Evolutionary conservation across 2,329 filamentous ascomycete species (phyloP), one percentile per base, ranked within the genome.

Genomic region (Helotiales sp.): DNA sequence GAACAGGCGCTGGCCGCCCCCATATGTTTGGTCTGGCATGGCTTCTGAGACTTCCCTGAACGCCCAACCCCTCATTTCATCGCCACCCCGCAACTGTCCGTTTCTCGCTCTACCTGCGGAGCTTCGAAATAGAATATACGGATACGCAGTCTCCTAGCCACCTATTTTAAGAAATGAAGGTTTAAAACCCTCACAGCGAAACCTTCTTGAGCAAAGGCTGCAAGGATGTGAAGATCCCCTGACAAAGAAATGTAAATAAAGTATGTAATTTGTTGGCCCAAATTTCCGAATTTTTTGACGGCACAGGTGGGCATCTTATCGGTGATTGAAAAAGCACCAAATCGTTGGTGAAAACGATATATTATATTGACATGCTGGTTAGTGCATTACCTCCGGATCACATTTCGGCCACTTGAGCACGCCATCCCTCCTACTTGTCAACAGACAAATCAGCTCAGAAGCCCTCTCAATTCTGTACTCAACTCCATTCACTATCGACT

Each of bases 371-470:
- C 20, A 20, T 20, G 3, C 17, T n/a, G n/a, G n/a, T n/a, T n/a
- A 45, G 40, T 26, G n/a, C 49, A 28, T 26, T 13, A 34, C 60
- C 32, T 20, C 40, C 15, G 17, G 24, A 8, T 13, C 22, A 43
- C 24, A 64, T 11, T 34, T 34, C 13, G 17, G 13, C 28, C n/a
- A 28, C n/a, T 30, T 65, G 61, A 63, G 22, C 11, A 78, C 78
- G 2, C 79, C 78, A 0, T 74, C 69, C 17, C 65, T 80, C 26
- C 70, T 80, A 1, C 75, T 79, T 3, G 49, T 79, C 67, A 79
- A 78, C 70, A 74, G 71, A 40, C 75, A 78, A 55, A 77, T 78
- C 67, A 69, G 69, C n/a, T 28, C 58, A 5, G 78, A 80, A 64
- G 75, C 77, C 3, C 63, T 70, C 8, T 30, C 69, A 15, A 61